Conservation (phyloP, 768 basidiomycete species). For the Kwoniella dendrophila region DNA sequence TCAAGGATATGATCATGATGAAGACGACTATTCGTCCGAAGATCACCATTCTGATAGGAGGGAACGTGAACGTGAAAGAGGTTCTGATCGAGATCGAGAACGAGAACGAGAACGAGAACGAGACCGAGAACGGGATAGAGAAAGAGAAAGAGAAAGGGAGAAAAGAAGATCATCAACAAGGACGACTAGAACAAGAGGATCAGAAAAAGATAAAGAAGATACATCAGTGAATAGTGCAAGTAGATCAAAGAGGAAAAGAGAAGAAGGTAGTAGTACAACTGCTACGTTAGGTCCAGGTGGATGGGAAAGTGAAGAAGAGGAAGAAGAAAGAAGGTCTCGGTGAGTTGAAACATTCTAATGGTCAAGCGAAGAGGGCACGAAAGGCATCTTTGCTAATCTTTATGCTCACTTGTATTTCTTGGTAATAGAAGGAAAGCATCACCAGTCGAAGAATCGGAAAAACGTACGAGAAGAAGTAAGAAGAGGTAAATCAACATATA, state of each 20-base stretch:
- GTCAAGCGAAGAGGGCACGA: not conserved
- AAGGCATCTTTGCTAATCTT: not conserved
- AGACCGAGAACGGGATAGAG: slow-evolving; percentile 22
- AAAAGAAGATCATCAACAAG: slow-evolving; percentile 22
- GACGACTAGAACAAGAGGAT: no score
- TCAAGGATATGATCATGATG: not conserved
- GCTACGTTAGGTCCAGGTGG: slow-evolving; percentile 43
- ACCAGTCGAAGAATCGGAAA: slow-evolving; percentile 21
- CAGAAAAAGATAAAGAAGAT: slow-evolving; percentile 27
- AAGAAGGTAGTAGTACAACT: slow-evolving; percentile 32
- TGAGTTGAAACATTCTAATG: slow-evolving; percentile 21
- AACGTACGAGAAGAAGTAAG: slow-evolving; percentile 24
- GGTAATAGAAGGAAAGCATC: slow-evolving; percentile 21
- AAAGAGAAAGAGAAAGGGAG: slow-evolving; percentile 31
- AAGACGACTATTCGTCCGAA: slow-evolving; percentile 1
- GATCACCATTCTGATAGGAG: not conserved
- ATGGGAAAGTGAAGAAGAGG: slow-evolving; percentile 41
- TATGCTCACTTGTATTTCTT: not conserved
- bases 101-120: slow-evolving; percentile 4
- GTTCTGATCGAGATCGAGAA: not conserved
- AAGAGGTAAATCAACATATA: slow-evolving; percentile 16
- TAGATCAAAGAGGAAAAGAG: slow-evolving; percentile 36
- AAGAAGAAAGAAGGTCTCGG: slow-evolving; percentile 37
- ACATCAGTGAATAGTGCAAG: not conserved
- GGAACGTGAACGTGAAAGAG: slow-evolving; percentile 22